Evolutionary conservation across 768 basidiomycete species (phyloP), one percentile per base, ranked within the genome.

Genomic region (Rhodotorula kratochvilovae): DNA sequence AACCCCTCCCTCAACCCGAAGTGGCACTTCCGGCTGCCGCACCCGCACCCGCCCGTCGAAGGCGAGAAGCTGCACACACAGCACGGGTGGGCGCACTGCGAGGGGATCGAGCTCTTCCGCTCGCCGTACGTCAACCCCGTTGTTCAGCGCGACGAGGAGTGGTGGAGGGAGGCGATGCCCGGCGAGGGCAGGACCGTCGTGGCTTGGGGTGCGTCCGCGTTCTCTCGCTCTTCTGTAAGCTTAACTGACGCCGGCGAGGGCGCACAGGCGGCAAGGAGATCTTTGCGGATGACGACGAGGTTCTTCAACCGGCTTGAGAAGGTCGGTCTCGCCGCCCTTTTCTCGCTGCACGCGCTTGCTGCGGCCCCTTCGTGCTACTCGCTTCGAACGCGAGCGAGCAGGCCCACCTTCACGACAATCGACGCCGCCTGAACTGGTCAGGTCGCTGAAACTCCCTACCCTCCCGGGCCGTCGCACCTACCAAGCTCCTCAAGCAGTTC

Each of bases 121-220:
- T 39, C 35, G 21, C 73, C 73, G 36, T 71, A 71, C 51, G 63
- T 70, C 56, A 61, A 71, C 29, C 73, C 73, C 42, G 51, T 48
- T 33, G 33, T 70, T 1, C 35, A 48, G 19, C 39, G 54, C 39
- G 73, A 74, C 51, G 45, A 36, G n/a, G 16, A 21, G 27, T 74
- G 73, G 73, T 63, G 63, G 66, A 58, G 54, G 36, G 67, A 71
- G 63, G 73, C 73, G 0, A 62, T 60, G 39, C 73, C 73, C 2
- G 62, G 45, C 10, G 45, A 51, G 0, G 69, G 73, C 12, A 65
- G 54, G 42, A 74, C 73, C 23, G n/a, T 70, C 42, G 69, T 74
- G 3, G n/a, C 63, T 2, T 74, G 73, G 73, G 73, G 73, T 59
- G 33, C 7, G 36, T 3, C 16, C 7, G 25, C 23, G 17, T 4